These are phyloP conservation scores for Geranium rotundifolium DNA, from an alignment of 345 rosid genomes.

Conservation along the genomic window DNA sequence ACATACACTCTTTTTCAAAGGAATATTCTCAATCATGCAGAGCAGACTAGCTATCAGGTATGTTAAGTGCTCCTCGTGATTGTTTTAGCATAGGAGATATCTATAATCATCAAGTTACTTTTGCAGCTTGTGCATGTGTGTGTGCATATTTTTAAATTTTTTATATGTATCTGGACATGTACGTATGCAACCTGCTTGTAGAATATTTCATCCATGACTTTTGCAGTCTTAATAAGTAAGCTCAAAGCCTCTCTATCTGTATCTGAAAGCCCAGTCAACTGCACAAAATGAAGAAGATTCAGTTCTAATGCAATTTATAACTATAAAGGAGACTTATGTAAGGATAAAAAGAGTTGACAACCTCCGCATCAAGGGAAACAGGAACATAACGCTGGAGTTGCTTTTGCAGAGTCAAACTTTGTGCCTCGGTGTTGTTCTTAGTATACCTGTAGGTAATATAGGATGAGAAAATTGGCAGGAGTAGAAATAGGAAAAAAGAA, in stretches of 20 bases:
- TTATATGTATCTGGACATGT: background rate
- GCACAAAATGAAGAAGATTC: constrained; percentile 14
- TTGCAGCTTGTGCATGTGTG: too few species aligned
- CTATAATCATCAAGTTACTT: too few species aligned
- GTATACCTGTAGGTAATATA: constrained; percentile 49
- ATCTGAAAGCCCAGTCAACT: constrained; percentile 63
- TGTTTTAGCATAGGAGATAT: too few species aligned
- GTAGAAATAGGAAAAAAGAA: constrained; percentile 1
- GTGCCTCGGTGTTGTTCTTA: constrained; percentile 28
- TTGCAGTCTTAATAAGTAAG: constrained; percentile 71
- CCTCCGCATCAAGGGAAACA: constrained; percentile 67
- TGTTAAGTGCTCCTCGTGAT: too few species aligned
- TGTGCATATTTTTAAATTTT: too few species aligned
- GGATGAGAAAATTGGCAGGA: constrained; percentile 9
- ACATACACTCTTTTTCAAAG: background rate
- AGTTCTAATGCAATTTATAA: background rate
- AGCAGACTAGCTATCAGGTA: too few species aligned
- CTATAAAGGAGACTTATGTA: background rate
- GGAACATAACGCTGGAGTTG: constrained; percentile 64
- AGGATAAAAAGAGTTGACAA: constrained; percentile 13
- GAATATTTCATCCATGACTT: constrained; percentile 66
- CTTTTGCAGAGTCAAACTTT: constrained; percentile 56
- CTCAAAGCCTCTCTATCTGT: constrained; percentile 54
- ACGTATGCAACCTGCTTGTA: constrained; percentile 47
- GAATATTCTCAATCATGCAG: too few species aligned